Conservation (phyloP, 345 rosid species). For the Cochlearia excelsa region DNA sequence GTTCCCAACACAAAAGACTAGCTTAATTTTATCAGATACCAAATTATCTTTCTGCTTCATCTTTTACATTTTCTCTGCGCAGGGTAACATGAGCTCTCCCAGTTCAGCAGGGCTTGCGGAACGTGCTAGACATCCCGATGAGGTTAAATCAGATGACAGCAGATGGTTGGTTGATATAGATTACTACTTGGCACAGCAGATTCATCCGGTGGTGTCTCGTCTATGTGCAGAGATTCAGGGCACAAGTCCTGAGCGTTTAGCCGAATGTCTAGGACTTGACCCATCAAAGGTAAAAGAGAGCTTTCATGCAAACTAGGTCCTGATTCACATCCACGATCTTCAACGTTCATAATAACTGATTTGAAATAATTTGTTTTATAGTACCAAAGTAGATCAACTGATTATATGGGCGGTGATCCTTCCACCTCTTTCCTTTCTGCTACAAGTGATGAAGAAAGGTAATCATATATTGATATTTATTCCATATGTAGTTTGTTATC, state of each 20-base stretch:
- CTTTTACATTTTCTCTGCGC: conserved; percentile 19
- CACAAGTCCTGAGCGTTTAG: conserved; percentile 88
- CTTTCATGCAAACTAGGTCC: conserved; percentile 13
- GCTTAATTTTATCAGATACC: conserved; percentile 20
- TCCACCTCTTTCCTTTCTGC: conserved; percentile 58
- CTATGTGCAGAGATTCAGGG: conserved; percentile 95
- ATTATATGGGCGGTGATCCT: conserved; percentile 46
- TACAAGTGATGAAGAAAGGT: conserved; percentile 78
- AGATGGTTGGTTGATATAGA: conserved; percentile 95
- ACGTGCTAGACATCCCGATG: conserved; percentile 98
- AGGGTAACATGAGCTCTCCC: conserved; percentile 59
- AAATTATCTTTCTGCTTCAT: conserved; percentile 19
- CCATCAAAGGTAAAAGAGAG: conserved; percentile 71
- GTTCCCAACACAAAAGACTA: conserved; percentile 36
- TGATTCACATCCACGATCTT: neutral
- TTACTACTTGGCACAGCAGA: conserved; percentile 95
- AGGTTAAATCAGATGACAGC: conserved; percentile 69
- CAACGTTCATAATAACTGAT: conserved; percentile 6
- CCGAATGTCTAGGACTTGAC: conserved; percentile 96
- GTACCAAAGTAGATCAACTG: conserved; percentile 69
- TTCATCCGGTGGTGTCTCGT: conserved; percentile 96
- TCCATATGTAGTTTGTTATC: conserved; percentile 9
- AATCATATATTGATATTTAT: conserved; percentile 16
- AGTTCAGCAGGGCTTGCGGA: conserved; percentile 77
- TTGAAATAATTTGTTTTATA: conserved; percentile 32